Percentiles rank a stretch among this genome's conserved stretches.
Evolutionary conservation across 805 yeast genomes (phyloP).

Genomic region (Nakazawaea ishiwadae): DNA sequence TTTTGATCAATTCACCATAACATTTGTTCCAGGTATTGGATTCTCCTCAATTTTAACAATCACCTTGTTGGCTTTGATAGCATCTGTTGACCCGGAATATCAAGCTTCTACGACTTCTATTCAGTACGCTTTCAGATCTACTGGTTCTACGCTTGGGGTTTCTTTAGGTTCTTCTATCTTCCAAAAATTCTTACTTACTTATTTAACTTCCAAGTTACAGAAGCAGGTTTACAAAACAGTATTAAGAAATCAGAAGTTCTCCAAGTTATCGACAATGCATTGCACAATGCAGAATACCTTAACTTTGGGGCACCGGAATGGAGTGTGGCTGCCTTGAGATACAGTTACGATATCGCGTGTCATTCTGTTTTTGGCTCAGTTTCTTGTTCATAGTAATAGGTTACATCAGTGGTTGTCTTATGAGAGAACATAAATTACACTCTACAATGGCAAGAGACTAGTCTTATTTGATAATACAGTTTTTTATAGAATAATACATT

Average conservation of each 20-base stretch:
- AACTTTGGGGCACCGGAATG: conserved; percentile 46
- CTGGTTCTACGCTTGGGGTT: conserved; percentile 64
- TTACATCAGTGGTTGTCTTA: conserved; percentile 36
- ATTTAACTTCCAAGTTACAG: conserved; percentile 28
- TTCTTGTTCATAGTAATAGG: conserved; percentile 35
- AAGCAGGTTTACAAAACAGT: conserved; percentile 24
- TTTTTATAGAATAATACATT: not conserved
- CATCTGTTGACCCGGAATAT: conserved; percentile 62
- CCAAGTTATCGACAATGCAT: conserved; percentile 45
- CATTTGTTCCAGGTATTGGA: conserved; percentile 49
- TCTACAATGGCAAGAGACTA: conserved; percentile 39
- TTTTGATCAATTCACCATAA: conserved; percentile 38
- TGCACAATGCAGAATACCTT: conserved; percentile 52
- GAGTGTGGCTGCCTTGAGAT: conserved; percentile 40
- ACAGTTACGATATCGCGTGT: conserved; percentile 48
- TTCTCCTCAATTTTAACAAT: conserved; percentile 58
- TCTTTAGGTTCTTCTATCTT: conserved; percentile 62
- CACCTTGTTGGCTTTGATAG: conserved; percentile 62
- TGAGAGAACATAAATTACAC: conserved; percentile 57
- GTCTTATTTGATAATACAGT: no score
- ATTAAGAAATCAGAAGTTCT: conserved; percentile 34
- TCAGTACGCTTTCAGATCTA: conserved; percentile 60
- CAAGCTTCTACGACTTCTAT: conserved; percentile 68
- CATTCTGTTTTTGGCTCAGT: conserved; percentile 47
- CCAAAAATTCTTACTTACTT: conserved; percentile 34